Evolutionary conservation across 192 early-diverging fungal genomes (phyloP).

Genomic region (Diversispora epigaea): DNA sequence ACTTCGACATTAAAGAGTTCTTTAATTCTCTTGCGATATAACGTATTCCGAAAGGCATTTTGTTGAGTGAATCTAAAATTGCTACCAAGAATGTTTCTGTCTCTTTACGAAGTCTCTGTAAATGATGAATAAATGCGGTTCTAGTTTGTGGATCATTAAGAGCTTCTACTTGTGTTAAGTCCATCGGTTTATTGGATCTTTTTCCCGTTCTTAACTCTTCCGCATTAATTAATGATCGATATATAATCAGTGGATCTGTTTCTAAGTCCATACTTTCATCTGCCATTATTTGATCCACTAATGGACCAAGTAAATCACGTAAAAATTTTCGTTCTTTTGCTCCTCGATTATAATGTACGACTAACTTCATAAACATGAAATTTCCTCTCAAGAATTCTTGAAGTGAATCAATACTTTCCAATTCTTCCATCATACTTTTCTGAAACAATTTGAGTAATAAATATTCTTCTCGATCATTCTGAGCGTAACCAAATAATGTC

Average conservation of each 20-base stretch:
- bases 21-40: conserved; percentile 92
- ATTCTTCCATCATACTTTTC: conserved; percentile 85
- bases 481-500: conserved; percentile 95
- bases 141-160: conserved; percentile 77
- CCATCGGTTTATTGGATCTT: conserved; percentile 69
- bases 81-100: conserved; percentile 81
- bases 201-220: conserved; percentile 90
- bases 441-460: conserved; percentile 92
- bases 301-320: conserved; percentile 76
- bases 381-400: conserved; percentile 94
- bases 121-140: conserved; percentile 63
- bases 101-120: conserved; percentile 76
- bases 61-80: conserved; percentile 74
- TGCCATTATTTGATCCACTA: conserved; percentile 76
- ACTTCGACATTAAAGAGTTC: conserved; percentile 73
- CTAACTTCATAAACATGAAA: conserved; percentile 96
- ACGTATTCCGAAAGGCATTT: conserved; percentile 95
- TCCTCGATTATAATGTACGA: conserved; percentile 92
- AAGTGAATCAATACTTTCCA: conserved; percentile 75
- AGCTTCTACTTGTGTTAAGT: conserved; percentile 80
- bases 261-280: conserved; percentile 84
- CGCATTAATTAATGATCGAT: conserved; percentile 80
- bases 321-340: conserved; percentile 94
- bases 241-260: conserved; percentile 82
- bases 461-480: conserved; percentile 95